Evolutionary conservation across 805 yeast genomes (phyloP).

Genomic region (Candida sakaeoensis): DNA sequence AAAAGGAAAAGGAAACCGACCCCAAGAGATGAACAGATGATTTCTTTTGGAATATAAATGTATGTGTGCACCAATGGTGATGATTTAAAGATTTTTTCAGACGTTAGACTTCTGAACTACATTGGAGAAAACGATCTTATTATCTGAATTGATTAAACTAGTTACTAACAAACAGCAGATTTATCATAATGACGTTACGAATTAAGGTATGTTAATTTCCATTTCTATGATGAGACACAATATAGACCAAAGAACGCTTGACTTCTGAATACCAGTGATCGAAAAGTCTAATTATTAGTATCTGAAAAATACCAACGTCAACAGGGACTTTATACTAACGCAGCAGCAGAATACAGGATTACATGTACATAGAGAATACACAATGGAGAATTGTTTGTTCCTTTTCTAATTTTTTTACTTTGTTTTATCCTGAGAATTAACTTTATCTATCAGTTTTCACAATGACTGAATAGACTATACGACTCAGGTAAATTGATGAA

Average conservation of each 20-base stretch:
- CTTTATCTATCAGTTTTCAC: slow-evolving; percentile 8
- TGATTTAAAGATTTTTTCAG: slow-evolving; percentile 32
- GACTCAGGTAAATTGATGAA: slow-evolving; percentile 9
- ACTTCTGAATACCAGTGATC: slow-evolving; percentile 7
- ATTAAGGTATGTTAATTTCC: not conserved
- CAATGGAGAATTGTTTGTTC: too few relatives aligned
- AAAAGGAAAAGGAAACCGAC: not conserved
- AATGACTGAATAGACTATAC: slow-evolving; percentile 11
- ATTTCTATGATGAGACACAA: slow-evolving; percentile 6
- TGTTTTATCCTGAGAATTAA: slow-evolving; percentile 11
- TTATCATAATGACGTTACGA: too few relatives aligned
- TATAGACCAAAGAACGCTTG: slow-evolving; percentile 10
- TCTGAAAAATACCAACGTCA: slow-evolving; percentile 2
- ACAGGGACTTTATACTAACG: slow-evolving; percentile 5
- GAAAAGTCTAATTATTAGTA: slow-evolving; percentile 8
- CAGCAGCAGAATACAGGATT: not conserved
- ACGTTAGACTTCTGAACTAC: slow-evolving; percentile 41
- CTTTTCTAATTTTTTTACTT: too few relatives aligned
- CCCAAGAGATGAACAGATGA: too few relatives aligned
- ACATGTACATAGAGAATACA: too few relatives aligned
- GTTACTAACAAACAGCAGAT: not conserved
- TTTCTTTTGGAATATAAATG: too few relatives aligned
- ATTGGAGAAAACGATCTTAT: slow-evolving; percentile 24
- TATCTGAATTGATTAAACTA: not conserved
- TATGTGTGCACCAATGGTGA: slow-evolving; percentile 17